Percentiles rank a stretch among this genome's conserved stretches.
phyloP scores from a whole-genome alignment of 306 rosid genomes.

The Trichosanthes truncata region DNA sequence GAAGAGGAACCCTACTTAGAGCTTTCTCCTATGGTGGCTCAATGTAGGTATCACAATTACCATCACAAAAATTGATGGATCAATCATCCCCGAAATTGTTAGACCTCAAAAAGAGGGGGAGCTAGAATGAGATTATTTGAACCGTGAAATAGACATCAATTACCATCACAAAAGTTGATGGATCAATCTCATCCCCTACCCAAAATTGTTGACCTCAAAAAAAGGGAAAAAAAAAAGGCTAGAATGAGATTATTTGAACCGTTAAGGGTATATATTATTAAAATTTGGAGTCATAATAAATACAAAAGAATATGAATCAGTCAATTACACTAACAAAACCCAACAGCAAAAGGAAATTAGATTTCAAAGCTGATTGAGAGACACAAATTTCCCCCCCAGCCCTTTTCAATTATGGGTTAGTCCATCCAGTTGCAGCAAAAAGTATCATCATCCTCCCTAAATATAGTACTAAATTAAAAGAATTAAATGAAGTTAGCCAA shows the following conservation, averaged over 20 bases:
- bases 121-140: background rate
- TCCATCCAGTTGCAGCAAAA: background rate
- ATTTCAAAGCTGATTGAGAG: background rate
- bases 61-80: too few relatives aligned
- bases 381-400: background rate
- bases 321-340: background rate
- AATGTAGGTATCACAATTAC: too few relatives aligned
- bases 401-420: background rate
- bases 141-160: background rate
- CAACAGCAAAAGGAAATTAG: background rate
- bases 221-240: too few relatives aligned
- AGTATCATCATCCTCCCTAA: background rate
- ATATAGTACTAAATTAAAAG: background rate
- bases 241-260: background rate
- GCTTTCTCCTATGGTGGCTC: too few relatives aligned
- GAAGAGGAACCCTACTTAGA: too few relatives aligned
- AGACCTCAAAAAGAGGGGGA: too few relatives aligned
- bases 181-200: too few relatives aligned
- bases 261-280: background rate
- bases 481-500: conserved; percentile 38
- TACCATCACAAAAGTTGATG: too few relatives aligned
- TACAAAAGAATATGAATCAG: conserved; percentile 1
- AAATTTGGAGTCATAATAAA: background rate
- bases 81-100: too few relatives aligned
- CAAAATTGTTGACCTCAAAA: too few relatives aligned